Evolutionary conservation across 768 basidiomycete species (phyloP), one percentile per base, ranked within the genome.

Genomic region (Termitomyces heimii): DNA sequence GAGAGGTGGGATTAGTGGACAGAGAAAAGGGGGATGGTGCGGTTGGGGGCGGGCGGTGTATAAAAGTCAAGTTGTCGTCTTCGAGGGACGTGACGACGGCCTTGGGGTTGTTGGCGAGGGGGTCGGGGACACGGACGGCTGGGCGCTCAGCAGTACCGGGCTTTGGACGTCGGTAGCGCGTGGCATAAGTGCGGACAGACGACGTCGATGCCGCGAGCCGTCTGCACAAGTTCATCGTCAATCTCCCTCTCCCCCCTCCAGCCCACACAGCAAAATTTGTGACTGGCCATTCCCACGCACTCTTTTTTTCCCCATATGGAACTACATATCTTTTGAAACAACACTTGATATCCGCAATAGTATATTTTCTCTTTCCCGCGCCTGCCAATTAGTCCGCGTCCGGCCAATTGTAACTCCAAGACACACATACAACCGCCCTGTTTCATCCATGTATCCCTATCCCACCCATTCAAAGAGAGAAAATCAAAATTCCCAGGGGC

Each of bases 11-110:
- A 9, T 79, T 75, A 5, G 82, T 83, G 5, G 83, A 85, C 56
- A 84, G 80, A 20, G 91, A 94, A 58, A 77, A 74, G 3, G 90
- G 89, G 18, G 89, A 78, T 9, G 88, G 86, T 10, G 85, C 81
- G 10, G 86, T 83, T 0, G 91, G 88, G 0, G 91, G 92, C n/a
- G 88, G 88, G 43, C 92, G 85, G 68, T 90, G 89, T 57, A 93
- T 85, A 68, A 93, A 93, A 0, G 89, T 89, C 55, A 92, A 70
- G 58, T 79, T 74, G 56, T 81, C 79, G 60, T 80, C 81, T 6
- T 73, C 69, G 22, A 87, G 70, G 9, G 71, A 56, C 10, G 77
- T 81, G 50, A 84, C 80, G 48, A 70, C 70, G 37, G 81, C 82
- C 39, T 79, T 74, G 39, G 82, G 75, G 57, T 77, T 80, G 68